A percentile compares a stretch with the other conserved stretches of the same genome.
These are phyloP conservation scores for Rhipidocladum racemiflorum DNA, from an alignment of 176 grass and related monocot species.

Conservation along the genomic window DNA sequence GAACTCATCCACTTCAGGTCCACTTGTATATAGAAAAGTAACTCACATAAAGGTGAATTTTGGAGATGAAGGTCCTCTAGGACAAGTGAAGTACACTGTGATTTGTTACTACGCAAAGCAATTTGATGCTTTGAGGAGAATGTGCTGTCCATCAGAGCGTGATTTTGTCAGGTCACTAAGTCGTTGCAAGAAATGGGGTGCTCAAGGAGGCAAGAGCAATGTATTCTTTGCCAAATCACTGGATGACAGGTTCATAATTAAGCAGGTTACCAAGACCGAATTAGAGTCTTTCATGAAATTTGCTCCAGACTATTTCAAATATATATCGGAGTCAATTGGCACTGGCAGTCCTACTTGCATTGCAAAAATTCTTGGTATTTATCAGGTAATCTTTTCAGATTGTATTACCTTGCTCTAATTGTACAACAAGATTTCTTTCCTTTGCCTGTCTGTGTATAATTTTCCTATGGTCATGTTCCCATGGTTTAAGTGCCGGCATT, in stretches of 20 bases:
- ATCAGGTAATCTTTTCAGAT: slow-evolving; percentile 63
- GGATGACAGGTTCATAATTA: slow-evolving; percentile 96
- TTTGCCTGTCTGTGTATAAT: neutral
- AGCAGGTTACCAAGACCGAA: slow-evolving; percentile 94
- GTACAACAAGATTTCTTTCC: neutral
- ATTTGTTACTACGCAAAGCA: slow-evolving; percentile 88
- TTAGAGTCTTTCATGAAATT: slow-evolving; percentile 96
- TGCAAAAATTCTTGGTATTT: slow-evolving; percentile 97
- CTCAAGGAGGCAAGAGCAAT: slow-evolving; percentile 97
- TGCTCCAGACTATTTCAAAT: slow-evolving; percentile 87
- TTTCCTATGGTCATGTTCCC: neutral
- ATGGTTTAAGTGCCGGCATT: neutral
- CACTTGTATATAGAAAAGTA: slow-evolving; percentile 53
- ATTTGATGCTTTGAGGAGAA: slow-evolving; percentile 81
- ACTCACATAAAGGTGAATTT: slow-evolving; percentile 87
- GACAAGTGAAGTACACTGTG: slow-evolving; percentile 78
- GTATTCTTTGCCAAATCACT: slow-evolving; percentile 99
- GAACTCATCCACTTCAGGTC: slow-evolving; percentile 38
- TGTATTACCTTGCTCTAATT: neutral
- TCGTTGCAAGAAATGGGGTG: slow-evolving; percentile 98
- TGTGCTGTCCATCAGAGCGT: slow-evolving; percentile 87
- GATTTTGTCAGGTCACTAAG: slow-evolving; percentile 96
- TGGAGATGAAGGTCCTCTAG: slow-evolving; percentile 69
- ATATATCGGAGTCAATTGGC: slow-evolving; percentile 76
- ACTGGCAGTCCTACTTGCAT: slow-evolving; percentile 89